These are phyloP conservation scores for Yarrowia deformans DNA, from an alignment of 805 yeast species.

Conservation along the genomic window DNA sequence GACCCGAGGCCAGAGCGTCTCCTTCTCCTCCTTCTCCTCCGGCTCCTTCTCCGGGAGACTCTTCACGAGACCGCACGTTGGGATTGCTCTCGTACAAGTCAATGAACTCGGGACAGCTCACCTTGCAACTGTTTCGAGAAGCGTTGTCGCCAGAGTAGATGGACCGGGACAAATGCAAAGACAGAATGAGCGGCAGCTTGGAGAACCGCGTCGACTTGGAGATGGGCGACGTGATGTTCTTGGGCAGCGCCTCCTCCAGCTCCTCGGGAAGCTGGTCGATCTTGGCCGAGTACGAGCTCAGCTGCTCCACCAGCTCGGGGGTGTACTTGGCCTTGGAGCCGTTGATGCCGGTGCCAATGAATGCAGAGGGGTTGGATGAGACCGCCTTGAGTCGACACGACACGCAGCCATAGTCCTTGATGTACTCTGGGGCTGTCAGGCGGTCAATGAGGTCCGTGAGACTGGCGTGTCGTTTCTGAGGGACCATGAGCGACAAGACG, in stretches of 20 bases:
- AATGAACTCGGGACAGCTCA: constrained; percentile 64
- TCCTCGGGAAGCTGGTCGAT: constrained; percentile 63
- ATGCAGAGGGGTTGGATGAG: constrained; percentile 40
- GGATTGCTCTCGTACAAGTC: constrained; percentile 50
- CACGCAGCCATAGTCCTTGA: constrained; percentile 76
- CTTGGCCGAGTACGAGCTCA: constrained; percentile 51
- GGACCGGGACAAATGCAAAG: constrained; percentile 88
- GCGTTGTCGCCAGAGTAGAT: constrained; percentile 71
- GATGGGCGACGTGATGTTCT: constrained; percentile 66
- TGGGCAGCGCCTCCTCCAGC: constrained; percentile 51
- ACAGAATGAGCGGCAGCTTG: constrained; percentile 72
- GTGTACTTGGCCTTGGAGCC: constrained; percentile 49
- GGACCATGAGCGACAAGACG: constrained; percentile 78
- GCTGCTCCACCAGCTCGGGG: constrained; percentile 49
- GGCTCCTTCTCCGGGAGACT: constrained; percentile 45
- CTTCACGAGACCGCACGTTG: constrained; percentile 45
- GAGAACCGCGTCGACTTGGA: constrained; percentile 68
- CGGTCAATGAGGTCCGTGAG: constrained; percentile 63
- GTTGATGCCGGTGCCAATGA: constrained; percentile 43
- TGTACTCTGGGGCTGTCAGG: constrained; percentile 70
- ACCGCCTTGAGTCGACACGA: constrained; percentile 61
- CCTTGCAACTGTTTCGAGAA: constrained; percentile 77
- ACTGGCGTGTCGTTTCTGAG: constrained; percentile 58
- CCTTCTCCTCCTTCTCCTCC: constrained; percentile 49
- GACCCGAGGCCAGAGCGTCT: constrained; percentile 41